A percentile compares a stretch with the other conserved stretches of the same genome.
Conservation (phyloP, 192 early-diverging fungal species). For the Pecoramyces ruminantium region DNA sequence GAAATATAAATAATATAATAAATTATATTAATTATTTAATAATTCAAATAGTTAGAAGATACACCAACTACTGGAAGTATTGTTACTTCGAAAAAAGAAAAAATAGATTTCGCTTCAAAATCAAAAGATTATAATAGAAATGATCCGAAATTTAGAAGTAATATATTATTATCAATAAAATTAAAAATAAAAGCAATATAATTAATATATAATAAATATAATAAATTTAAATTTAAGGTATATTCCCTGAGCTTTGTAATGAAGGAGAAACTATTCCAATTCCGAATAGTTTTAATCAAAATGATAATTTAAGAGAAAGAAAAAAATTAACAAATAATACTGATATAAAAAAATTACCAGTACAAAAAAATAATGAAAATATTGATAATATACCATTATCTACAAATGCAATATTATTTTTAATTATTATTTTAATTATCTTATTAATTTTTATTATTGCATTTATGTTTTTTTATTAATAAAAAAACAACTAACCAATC, state of each 20-base stretch:
- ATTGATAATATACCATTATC: not conserved
- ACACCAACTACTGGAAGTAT: not conserved
- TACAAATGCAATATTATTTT: not conserved
- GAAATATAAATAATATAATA: no score
- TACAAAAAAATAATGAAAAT: not conserved
- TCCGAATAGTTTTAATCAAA: no score
- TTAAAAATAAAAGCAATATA: no score
- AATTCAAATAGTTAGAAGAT: not conserved
- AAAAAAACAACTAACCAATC: not conserved
- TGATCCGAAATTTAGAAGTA: not conserved
- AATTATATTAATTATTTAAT: no score
- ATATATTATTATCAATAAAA: not conserved
- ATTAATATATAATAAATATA: no score
- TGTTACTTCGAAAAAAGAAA: not conserved
- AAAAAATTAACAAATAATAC: not conserved
- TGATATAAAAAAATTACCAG: not conserved
- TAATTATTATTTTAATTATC: not conserved
- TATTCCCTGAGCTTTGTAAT: no score
- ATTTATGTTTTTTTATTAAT: not conserved
- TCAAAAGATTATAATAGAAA: not conserved
- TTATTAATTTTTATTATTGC: not conserved
- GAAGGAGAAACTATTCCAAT: no score
- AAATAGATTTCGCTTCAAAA: not conserved
- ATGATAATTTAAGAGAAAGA: not conserved
- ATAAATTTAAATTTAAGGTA: no score